Base-by-base conservation (phyloP, 2,329 filamentous ascomycete genomes). In the Canariomyces notabilis region DNA sequence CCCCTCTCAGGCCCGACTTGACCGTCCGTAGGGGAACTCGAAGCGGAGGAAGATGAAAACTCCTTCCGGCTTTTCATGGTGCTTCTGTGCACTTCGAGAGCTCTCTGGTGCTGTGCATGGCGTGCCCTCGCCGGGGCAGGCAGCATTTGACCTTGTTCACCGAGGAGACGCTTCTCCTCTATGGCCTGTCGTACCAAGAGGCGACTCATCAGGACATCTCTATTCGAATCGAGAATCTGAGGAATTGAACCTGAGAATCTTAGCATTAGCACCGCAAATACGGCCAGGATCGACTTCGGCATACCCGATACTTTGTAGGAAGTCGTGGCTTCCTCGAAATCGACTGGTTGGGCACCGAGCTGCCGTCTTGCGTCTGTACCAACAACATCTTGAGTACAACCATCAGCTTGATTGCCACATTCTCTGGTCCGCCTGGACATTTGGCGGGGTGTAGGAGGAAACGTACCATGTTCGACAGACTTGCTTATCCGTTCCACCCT, bases 401-500 rank as follows among this genome's bases (percentile, higher is more conserved):
- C n/a, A n/a, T n/a, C n/a, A n/a, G n/a, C n/a, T n/a, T n/a, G n/a
- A n/a, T n/a, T n/a, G n/a, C n/a, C n/a, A n/a, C n/a, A n/a, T n/a
- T n/a, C n/a, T n/a, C n/a, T n/a, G n/a, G n/a, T n/a, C n/a, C n/a
- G n/a, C n/a, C n/a, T n/a, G n/a, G n/a, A n/a, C n/a, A n/a, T n/a
- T n/a, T n/a, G n/a, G n/a, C n/a, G n/a, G n/a, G n/a, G n/a, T n/a
- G n/a, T n/a, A n/a, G n/a, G n/a, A n/a, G n/a, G n/a, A n/a, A 29
- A 19, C 43, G 12, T 47, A 50, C 49, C 52, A 26, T 29, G 38
- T 39, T 48, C 41, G 18, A 52, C 44, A 6, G 50, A 45, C 19
- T 34, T 42, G 31, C 57, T 58, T 6, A 66, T 42, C 20, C 54
- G 44, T 41, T 62, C 58, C 20, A 70, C 37, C 34, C 49, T 60